A percentile compares a stretch with the other conserved stretches of the same genome.
Conservation (phyloP, 2,329 filamentous ascomycete genomes). For the Penicillium sp. region DNA sequence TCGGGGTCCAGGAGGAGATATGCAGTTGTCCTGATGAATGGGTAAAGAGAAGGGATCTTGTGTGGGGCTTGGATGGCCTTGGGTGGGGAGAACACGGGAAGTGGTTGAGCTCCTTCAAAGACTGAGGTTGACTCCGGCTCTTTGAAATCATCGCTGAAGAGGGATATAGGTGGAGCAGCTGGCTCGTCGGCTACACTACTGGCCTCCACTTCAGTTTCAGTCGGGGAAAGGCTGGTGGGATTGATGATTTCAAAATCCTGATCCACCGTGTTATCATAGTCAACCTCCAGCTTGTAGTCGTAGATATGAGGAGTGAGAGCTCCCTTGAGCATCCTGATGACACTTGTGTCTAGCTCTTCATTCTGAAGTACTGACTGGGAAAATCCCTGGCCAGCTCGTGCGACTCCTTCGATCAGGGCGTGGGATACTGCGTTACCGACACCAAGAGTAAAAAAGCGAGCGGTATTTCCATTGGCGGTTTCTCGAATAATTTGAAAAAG, state of each 20-base stretch:
- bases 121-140: slow-evolving; percentile 39
- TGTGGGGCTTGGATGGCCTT: slow-evolving; percentile 64
- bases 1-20: slow-evolving; percentile 64
- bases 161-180: slow-evolving; percentile 51
- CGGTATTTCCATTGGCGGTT: slow-evolving; percentile 42
- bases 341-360: slow-evolving; percentile 67
- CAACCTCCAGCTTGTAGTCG: slow-evolving; percentile 64
- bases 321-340: slow-evolving; percentile 72
- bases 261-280: slow-evolving; percentile 48
- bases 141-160: slow-evolving; percentile 56
- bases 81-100: slow-evolving; percentile 56
- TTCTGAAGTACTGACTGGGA: slow-evolving; percentile 60
- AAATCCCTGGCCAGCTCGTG: slow-evolving; percentile 59
- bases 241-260: slow-evolving; percentile 62
- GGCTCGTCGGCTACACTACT: slow-evolving; percentile 10
- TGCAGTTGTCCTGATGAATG: slow-evolving; percentile 64
- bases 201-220: slow-evolving; percentile 10
- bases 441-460: slow-evolving; percentile 57
- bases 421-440: slow-evolving; percentile 57
- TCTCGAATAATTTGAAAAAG: slow-evolving; percentile 52
- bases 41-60: slow-evolving; percentile 63
- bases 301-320: slow-evolving; percentile 65
- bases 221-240: slow-evolving; percentile 48
- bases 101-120: slow-evolving; percentile 32
- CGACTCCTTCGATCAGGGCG: slow-evolving; percentile 59